Base-by-base conservation (phyloP, 177 flowering plant genomes). In the Vitis hybrid region DNA sequence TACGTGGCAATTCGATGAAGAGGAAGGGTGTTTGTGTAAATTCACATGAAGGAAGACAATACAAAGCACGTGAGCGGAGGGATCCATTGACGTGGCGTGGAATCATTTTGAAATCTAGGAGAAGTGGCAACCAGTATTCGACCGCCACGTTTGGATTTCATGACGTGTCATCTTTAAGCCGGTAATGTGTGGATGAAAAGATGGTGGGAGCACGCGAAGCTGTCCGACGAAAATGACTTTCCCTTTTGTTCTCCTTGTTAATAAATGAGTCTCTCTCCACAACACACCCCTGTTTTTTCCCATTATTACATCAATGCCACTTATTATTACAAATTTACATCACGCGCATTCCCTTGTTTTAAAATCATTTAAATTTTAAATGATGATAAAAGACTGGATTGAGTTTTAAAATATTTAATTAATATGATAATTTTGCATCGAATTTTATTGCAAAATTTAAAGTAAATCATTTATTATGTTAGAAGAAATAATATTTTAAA, bases 1-100 rank as follows among this genome's bases (percentile, higher is more conserved):
- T 55, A 14, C 0, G 47, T 0, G 47, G 61, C 18, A 15, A 58
- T 58, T 3, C 5, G 8, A 20, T 0, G 14, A 58, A 18, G 61
- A 3, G 20, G 61, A 38, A 18, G 61, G 60, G 20, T 19, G 17
- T 15, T 18, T 58, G 3, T 11, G 61, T 20, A 18, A 18, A 0
- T 56, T 57, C 58, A 69, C 59, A 15, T 60, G 65, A 59, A 49
- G 64, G 19, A 47, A 59, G 18, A 24, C 28, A 67, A 57, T n/a
- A 61, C 47, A 11, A 62, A 65, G 62, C 80, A 73, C 73, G 76
- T 73, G 76, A 77, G n/a, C 0, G 18, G 47, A 20, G 52, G 69
- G 51, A 53, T 67, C 38, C 60, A 20, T 28, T 66, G 61, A 66
- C 71, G 70, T 73, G 59, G 71, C 73, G 73, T 77, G 67, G 52